Percentiles rank a stretch among this genome's conserved stretches.
phyloP scores from a whole-genome alignment of 805 yeast genomes.

The Candida coleopterorum region DNA sequence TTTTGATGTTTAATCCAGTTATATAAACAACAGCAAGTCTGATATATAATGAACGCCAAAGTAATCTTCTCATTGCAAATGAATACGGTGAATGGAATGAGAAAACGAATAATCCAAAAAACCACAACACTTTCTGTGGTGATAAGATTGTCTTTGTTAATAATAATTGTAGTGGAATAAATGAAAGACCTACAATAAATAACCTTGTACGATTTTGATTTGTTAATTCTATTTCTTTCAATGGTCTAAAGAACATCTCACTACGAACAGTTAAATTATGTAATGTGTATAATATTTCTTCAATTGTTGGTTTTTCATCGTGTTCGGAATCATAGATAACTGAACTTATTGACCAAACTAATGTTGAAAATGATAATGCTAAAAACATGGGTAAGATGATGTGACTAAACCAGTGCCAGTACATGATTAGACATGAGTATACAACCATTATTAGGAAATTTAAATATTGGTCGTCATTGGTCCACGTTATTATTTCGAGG shows the following conservation, averaged over 20 bases:
- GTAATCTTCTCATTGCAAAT: conserved; percentile 37
- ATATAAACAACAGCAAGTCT: conserved; percentile 33
- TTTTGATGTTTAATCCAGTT: conserved; percentile 36
- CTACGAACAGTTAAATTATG: conserved; percentile 42
- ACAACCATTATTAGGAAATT: conserved; percentile 39
- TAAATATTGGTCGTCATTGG: conserved; percentile 45
- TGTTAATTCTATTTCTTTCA: conserved; percentile 24
- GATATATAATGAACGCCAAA: conserved; percentile 47
- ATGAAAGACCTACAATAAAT: conserved; percentile 22
- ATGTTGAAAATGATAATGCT: conserved; percentile 32
- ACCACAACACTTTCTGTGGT: conserved; percentile 30
- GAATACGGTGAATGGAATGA: conserved; percentile 48
- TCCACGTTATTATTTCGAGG: conserved; percentile 50
- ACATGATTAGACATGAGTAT: conserved; percentile 35
- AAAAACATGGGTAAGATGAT: conserved; percentile 37
- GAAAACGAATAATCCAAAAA: conserved; percentile 32
- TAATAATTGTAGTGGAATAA: conserved; percentile 42
- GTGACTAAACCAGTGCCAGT: conserved; percentile 37
- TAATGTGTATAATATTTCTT: conserved; percentile 45
- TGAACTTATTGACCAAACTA: conserved; percentile 43
- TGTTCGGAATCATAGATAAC: conserved; percentile 36
- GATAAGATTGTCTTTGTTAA: conserved; percentile 29
- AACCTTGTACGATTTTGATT: conserved; percentile 25
- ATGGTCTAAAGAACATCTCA: conserved; percentile 38
- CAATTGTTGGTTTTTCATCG: conserved; percentile 48